Conservation (phyloP, 306 rosid genomes). For the Glycine latifolia region DNA sequence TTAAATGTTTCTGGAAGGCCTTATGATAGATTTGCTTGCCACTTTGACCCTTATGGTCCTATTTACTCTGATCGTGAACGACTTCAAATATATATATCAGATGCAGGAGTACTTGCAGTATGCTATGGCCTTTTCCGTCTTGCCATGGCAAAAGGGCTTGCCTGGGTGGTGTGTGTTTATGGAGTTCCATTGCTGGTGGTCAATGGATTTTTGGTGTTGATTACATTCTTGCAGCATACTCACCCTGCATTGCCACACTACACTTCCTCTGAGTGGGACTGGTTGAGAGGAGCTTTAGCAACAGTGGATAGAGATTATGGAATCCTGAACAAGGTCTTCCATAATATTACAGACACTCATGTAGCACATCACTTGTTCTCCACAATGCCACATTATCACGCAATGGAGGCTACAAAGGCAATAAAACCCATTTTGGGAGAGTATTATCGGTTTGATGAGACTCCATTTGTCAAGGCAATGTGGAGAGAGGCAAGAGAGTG, state of each 20-base stretch:
- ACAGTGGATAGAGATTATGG: conserved; percentile 95
- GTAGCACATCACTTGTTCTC: conserved; percentile 95
- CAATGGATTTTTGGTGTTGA: conserved; percentile 83
- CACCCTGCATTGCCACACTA: conserved; percentile 92
- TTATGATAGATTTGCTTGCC: conserved; percentile 83
- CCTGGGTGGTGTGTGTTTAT: conserved; percentile 81
- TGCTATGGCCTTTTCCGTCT: conserved; percentile 67
- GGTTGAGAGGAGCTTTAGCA: conserved; percentile 94
- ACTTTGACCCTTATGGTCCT: conserved; percentile 86
- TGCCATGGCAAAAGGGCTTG: conserved; percentile 69
- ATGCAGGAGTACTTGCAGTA: conserved; percentile 71
- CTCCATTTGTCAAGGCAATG: conserved; percentile 74
- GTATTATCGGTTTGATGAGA: conserved; percentile 76
- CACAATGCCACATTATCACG: conserved; percentile 95
- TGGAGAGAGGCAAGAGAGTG: conserved; percentile 93
- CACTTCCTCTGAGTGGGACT: conserved; percentile 90
- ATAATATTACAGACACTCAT: conserved; percentile 94
- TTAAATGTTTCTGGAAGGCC: conserved; percentile 93
- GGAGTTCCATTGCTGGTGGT: conserved; percentile 84
- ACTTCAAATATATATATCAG: conserved; percentile 76
- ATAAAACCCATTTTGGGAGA: conserved; percentile 91
- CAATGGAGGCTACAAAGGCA: conserved; percentile 96
- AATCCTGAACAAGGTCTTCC: conserved; percentile 89
- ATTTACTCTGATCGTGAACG: conserved; percentile 82
- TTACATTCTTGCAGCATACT: conserved; percentile 94